Base-by-base conservation (phyloP, 495 filamentous ascomycete genomes). In the Podospora tetraspora region DNA sequence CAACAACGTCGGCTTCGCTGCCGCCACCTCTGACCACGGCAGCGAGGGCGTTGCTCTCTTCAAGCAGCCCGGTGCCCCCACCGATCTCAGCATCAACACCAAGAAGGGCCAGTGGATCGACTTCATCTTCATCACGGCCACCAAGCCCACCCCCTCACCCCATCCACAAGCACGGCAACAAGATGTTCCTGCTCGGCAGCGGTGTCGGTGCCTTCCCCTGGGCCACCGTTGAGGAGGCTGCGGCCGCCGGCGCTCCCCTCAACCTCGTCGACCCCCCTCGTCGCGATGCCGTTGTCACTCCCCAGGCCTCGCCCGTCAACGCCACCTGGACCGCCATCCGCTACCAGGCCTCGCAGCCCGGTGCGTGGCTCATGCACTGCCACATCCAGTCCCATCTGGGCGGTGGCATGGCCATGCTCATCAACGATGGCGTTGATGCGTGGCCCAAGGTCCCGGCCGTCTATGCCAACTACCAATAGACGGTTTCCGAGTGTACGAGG, bases 161-260 rank as follows among this genome's bases (percentile, higher is more conserved):
- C 0, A 84, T 90, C 62, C 87, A 90, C 76, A 89, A 89, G 71
- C 87, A 90, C 74, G 84, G 81, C 23, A 89, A 84, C 73, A 88
- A 87, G 67, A 83, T 79, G 66, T 88, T 82, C 68, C 74, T 84
- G 29, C 84, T 89, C 65, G 87, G 87, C 1, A 66, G 74, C 37
- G 86, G 85, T 3, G 66, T 59, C 0, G 86, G 86, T 0, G 67
- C 60, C 0, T 90, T 84, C 68, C 84, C 76, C 6, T 89, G 80
- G 65, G 74, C 75, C 8, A 78, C 79, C 2, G 84, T 88, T 10
- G 82, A 78, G 1, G 84, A 86, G 61, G 87, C 87, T 0, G 77
- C 81, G 58, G 69, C 79, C 56, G 72, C 43, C 69, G 79, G 70
- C 74, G 86, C 81, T 3, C 67, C 79, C 32, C 89, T 90, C 67